Evolutionary conservation across 2,329 filamentous ascomycete species (phyloP).

Genomic region (Neodidymelliopsis sp.): DNA sequence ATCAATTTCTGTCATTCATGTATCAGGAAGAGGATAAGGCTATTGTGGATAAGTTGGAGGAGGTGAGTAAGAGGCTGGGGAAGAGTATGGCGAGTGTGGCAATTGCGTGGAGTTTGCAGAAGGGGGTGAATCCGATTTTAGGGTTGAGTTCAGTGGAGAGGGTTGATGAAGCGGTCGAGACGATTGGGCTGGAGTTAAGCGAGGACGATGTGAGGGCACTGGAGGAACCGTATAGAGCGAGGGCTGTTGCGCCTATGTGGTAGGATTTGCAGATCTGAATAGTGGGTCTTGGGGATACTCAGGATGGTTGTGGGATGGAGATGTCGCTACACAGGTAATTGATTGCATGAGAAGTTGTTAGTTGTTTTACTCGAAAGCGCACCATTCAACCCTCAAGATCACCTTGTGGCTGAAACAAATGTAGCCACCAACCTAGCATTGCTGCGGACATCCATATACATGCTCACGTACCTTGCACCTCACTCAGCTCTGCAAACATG

Average conservation of each 20-base stretch:
- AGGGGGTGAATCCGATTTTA: slow-evolving; percentile 30
- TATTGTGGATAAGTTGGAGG: slow-evolving; percentile 61
- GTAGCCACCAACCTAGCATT: too few relatives aligned
- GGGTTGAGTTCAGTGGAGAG: slow-evolving; percentile 27
- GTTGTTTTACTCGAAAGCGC: too few relatives aligned
- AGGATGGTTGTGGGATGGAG: too few relatives aligned
- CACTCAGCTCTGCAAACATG: too few relatives aligned
- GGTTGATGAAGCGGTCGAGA: slow-evolving; percentile 30
- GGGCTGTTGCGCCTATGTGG: neutral
- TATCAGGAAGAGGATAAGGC: slow-evolving; percentile 53
- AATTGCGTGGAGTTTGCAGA: slow-evolving; percentile 28
- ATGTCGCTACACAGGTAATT: too few relatives aligned
- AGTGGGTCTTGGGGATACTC: too few relatives aligned
- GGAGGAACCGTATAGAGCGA: neutral
- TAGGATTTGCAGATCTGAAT: too few relatives aligned
- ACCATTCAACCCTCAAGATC: too few relatives aligned
- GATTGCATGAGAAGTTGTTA: too few relatives aligned
- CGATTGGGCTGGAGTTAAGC: neutral
- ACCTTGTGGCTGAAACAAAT: too few relatives aligned
- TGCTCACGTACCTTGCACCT: too few relatives aligned
- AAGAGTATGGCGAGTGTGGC: slow-evolving; percentile 66
- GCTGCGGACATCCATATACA: too few relatives aligned
- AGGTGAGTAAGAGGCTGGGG: slow-evolving; percentile 61
- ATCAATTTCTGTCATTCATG: neutral
- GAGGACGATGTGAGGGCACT: neutral